Percentiles rank a stretch among this genome's conserved stretches.
Conservation (phyloP, 495 filamentous ascomycete genomes). For the Xylaria intraflava region DNA sequence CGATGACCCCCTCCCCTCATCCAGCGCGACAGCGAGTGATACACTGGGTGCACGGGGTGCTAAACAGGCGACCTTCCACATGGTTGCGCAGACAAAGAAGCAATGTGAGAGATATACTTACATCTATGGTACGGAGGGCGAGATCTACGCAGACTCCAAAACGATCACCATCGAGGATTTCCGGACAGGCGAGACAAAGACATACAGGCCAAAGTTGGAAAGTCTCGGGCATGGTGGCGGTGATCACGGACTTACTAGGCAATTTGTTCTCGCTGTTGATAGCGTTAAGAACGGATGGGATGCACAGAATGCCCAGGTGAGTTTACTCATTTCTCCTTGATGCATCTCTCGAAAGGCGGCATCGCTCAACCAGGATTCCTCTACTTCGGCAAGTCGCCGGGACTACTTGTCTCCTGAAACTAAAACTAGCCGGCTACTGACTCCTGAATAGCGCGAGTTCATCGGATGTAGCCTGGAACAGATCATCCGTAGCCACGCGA, state of each 20-base stretch:
- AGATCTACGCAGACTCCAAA: conserved; percentile 71
- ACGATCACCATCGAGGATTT: conserved; percentile 62
- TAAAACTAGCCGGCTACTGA: background rate
- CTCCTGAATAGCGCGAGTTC: conserved; percentile 40
- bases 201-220: conserved; percentile 47
- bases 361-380: too few species aligned
- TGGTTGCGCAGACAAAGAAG: conserved; percentile 83
- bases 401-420: too few species aligned
- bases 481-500: conserved; percentile 76
- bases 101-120: conserved; percentile 77
- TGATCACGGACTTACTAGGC: conserved; percentile 70
- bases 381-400: too few species aligned
- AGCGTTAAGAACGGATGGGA: conserved; percentile 66
- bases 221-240: conserved; percentile 75
- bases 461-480: conserved; percentile 82
- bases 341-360: too few species aligned
- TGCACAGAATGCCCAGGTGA: conserved; percentile 61
- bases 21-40: background rate
- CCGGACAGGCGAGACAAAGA: conserved; percentile 44
- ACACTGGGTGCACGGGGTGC: conserved; percentile 46
- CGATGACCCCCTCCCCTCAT: conserved; percentile 43
- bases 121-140: conserved; percentile 78
- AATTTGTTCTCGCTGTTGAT: conserved; percentile 75
- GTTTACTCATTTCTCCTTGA: background rate
- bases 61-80: conserved; percentile 86